Conservation (phyloP, 208 protist species). For the Strigomonas galati region DNA sequence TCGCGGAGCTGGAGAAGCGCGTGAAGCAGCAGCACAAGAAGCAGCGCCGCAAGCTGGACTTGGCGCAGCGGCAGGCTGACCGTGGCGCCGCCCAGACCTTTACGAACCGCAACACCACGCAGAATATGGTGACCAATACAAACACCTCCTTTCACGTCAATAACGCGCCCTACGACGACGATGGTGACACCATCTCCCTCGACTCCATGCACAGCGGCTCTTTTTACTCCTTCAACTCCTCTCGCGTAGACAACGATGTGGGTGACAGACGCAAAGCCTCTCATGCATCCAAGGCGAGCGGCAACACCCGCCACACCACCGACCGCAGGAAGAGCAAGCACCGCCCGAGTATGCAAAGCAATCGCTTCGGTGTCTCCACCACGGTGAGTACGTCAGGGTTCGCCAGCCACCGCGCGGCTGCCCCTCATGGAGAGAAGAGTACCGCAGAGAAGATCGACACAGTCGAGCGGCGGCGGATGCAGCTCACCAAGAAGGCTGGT, state of each 20-base stretch:
- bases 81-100: not conserved
- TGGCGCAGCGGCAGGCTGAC: not conserved
- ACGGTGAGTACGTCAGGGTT: not conserved
- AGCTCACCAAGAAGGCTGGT: not conserved
- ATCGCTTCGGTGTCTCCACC: not conserved
- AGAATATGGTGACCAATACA: not conserved
- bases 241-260: not conserved
- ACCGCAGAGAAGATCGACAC: not conserved
- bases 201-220: not conserved
- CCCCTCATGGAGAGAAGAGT: not conserved
- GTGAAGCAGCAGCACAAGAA: constrained; percentile 25
- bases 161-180: not conserved
- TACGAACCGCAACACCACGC: not conserved
- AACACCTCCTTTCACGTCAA: not conserved
- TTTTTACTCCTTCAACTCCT: not conserved
- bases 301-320: too few species aligned
- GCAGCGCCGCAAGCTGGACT: constrained; percentile 12
- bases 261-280: too few species aligned
- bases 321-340: too few species aligned
- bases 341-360: not conserved
- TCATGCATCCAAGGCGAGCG: too few species aligned
- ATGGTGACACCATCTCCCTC: not conserved
- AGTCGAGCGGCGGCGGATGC: not conserved
- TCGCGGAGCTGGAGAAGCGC: constrained; percentile 49
- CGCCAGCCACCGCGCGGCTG: too few species aligned